phyloP scores from a whole-genome alignment of 495 filamentous ascomycete genomes.

The Penicillium dipodomyicola region DNA sequence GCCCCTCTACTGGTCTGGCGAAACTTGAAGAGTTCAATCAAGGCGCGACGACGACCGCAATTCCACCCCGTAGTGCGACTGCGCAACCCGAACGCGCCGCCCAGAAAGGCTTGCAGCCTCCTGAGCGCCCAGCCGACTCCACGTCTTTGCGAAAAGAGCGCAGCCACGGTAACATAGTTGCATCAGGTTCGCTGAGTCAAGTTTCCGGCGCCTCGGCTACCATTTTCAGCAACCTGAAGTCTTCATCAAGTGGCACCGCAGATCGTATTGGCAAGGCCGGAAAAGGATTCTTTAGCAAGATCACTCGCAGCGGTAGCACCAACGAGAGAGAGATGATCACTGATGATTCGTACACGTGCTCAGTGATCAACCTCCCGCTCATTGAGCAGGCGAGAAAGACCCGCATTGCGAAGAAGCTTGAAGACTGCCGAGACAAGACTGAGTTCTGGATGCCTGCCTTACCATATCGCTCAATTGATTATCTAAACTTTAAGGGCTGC shows the following conservation, averaged over 20 bases:
- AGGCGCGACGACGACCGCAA: constrained; percentile 26
- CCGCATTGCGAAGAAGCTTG: constrained; percentile 78
- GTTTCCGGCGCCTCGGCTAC: constrained; percentile 58
- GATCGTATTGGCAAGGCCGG: constrained; percentile 68
- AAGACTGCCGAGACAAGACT: constrained; percentile 84
- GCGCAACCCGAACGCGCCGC: constrained; percentile 60
- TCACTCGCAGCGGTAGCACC: constrained; percentile 66
- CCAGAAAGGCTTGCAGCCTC: constrained; percentile 14
- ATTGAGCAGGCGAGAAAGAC: constrained; percentile 83
- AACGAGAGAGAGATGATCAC: constrained; percentile 64
- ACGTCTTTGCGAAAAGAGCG: constrained; percentile 45
- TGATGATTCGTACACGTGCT: constrained; percentile 74
- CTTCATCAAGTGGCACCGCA: constrained; percentile 67
- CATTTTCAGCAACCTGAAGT: constrained; percentile 71
- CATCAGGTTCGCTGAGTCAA: constrained; percentile 61
- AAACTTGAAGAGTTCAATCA: constrained; percentile 42
- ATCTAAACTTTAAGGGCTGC: constrained; percentile 84
- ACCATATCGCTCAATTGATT: constrained; percentile 89
- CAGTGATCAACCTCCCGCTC: constrained; percentile 75
- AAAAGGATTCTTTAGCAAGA: constrained; percentile 75
- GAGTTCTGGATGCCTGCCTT: constrained; percentile 97
- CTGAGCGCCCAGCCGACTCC: constrained; percentile 53
- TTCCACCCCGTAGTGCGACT: constrained; percentile 56
- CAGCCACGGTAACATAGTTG: constrained; percentile 49
- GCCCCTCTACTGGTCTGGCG: constrained; percentile 45